phyloP scores from a whole-genome alignment of 1,284 basidiomycete genomes.

The Ganoderma leucocontextum region DNA sequence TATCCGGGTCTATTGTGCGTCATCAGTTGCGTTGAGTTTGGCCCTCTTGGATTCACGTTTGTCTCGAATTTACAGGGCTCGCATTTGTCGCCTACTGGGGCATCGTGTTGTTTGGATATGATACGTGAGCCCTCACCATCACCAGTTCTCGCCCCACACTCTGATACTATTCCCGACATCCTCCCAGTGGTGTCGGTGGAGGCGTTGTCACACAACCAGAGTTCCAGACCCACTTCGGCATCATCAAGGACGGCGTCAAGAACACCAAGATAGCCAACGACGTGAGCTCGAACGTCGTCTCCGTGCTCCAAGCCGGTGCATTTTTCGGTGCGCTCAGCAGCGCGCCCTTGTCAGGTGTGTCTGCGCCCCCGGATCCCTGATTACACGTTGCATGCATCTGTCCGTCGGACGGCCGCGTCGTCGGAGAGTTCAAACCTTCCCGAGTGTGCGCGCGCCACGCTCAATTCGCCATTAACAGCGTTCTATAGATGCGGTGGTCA shows the following conservation, averaged over 20 bases:
- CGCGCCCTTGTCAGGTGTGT: conserved; percentile 67
- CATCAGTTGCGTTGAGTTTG: not conserved
- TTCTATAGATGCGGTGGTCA: not conserved
- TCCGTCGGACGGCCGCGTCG: not conserved
- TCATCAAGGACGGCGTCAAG: conserved; percentile 49
- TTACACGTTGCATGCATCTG: not conserved
- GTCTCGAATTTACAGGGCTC: conserved; percentile 53
- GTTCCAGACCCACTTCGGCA: conserved; percentile 69
- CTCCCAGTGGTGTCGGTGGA: conserved; percentile 59
- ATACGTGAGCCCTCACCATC: conserved; percentile 55
- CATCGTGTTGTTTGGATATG: conserved; percentile 82
- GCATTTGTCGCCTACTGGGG: conserved; percentile 81
- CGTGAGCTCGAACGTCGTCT: conserved; percentile 72
- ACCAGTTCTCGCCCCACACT: not conserved
- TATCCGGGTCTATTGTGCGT: conserved; percentile 68
- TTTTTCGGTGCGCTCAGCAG: conserved; percentile 81
- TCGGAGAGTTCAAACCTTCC: not conserved
- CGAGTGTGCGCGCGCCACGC: not conserved
- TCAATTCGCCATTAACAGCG: too few relatives aligned
- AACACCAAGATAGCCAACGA: conserved; percentile 48
- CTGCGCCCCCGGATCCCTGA: not conserved
- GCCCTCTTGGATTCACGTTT: not conserved
- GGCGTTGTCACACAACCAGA: conserved; percentile 69
- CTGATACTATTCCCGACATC: not conserved
- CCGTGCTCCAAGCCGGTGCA: conserved; percentile 81